Evolutionary conservation across 2,329 filamentous ascomycete genomes (phyloP).

Genomic region (Colletotrichum sp.): DNA sequence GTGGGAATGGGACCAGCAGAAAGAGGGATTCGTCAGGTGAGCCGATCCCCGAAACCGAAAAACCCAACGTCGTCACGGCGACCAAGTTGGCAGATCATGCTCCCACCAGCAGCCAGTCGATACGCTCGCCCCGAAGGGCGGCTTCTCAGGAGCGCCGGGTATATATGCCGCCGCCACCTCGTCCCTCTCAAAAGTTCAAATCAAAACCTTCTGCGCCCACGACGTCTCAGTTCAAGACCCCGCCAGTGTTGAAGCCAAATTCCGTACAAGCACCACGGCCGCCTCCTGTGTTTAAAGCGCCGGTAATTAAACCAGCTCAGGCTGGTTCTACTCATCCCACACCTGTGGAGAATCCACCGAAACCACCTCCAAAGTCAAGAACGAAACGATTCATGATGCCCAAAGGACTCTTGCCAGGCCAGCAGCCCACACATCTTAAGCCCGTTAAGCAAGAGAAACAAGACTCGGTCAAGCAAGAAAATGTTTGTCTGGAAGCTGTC

Average conservation of each 20-base stretch:
- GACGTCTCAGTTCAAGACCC: background rate
- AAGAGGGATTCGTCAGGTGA: conserved; percentile 28
- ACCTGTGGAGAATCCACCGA: background rate
- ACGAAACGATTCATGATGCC: conserved; percentile 19
- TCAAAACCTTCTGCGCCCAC: background rate
- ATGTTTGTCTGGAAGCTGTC: background rate
- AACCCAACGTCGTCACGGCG: background rate
- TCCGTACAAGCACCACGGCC: background rate
- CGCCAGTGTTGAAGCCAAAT: background rate
- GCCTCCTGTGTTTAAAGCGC: background rate
- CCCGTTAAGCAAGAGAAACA: background rate
- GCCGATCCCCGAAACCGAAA: background rate
- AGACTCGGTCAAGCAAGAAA: background rate
- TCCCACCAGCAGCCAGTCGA: background rate
- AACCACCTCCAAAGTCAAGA: background rate
- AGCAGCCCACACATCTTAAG: background rate
- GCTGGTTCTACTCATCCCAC: background rate
- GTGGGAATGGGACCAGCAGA: conserved; percentile 34
- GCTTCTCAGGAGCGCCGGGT: background rate
- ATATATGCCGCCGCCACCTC: background rate
- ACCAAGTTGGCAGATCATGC: background rate
- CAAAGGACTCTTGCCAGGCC: background rate
- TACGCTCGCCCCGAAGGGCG: background rate
- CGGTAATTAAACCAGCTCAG: background rate
- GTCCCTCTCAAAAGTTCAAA: background rate